Evolutionary conservation across 306 rosid genomes (phyloP), one percentile per base, ranked within the genome.

Genomic region (Vicia villosa): DNA sequence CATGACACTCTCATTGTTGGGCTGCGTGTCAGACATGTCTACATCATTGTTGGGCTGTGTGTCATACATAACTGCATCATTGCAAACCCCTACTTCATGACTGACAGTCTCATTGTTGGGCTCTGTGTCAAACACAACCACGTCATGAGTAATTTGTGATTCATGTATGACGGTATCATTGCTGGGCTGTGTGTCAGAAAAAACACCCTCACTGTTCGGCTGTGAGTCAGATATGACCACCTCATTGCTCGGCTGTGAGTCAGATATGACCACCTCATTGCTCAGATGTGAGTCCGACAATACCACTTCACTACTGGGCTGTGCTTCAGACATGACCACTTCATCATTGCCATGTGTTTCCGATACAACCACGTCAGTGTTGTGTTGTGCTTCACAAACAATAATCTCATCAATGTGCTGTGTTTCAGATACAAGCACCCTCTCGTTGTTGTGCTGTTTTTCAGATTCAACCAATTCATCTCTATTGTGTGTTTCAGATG

Each of bases 301-400:
- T 10, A 45, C 58, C 0, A 36, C 50, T 54, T 79, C 83, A 63
- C 40, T 45, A 16, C 32, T 14, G 2, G 4, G 34, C 40, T 69
- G 83, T 8, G 72, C 30, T 10, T 73, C 75, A 78, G 74, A 42
- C 12, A 28, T 19, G n/a, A 36, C 58, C 22, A 61, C 21, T 14
- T 72, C 74, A 37, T 58, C 6, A 9, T 10, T 11, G 8, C 6
- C 9, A 1, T 49, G 78, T 13, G 65, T 40, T 34, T 66, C 78
- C 40, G 52, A 28, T 11, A 78, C 21, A 21, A 43, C 34, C 15
- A 68, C 47, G 16, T 74, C 76, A 32, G 28, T 41, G 43, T 9
- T 41, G 16, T 7, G 19, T 30, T 73, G 75, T 15, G 75, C 45
- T 60, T 80, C 83, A 69, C 52, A 17, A 1, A 46, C 5, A 42